Evolutionary conservation across 495 filamentous ascomycete genomes (phyloP).

Genomic region (Aspergillus nanangensis): DNA sequence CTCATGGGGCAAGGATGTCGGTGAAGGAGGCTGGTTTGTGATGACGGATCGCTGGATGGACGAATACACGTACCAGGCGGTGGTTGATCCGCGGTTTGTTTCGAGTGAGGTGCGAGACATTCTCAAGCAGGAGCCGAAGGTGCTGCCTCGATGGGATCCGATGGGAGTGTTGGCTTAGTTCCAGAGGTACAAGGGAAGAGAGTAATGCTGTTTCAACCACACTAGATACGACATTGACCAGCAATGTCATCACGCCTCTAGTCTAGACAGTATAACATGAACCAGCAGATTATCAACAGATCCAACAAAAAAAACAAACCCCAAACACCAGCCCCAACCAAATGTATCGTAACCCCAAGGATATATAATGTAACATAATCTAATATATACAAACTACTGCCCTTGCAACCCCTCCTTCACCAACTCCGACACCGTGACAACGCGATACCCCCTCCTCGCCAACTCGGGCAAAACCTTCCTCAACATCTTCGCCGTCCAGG

Average conservation of each 20-base stretch:
- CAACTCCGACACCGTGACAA: conserved; percentile 64
- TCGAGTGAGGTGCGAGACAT: conserved; percentile 61
- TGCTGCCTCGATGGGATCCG: conserved; percentile 80
- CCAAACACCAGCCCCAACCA: too few relatives aligned
- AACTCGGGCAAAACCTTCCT: conserved; percentile 64
- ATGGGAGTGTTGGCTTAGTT: conserved; percentile 74
- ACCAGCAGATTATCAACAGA: too few relatives aligned
- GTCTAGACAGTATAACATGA: too few relatives aligned
- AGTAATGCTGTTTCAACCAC: too few relatives aligned
- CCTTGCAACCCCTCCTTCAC: conserved; percentile 27
- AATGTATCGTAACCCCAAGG: too few relatives aligned
- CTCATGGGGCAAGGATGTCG: conserved; percentile 64
- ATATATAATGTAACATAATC: too few relatives aligned
- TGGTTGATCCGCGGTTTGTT: conserved; percentile 72
- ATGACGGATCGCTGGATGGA: conserved; percentile 88
- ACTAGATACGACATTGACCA: too few relatives aligned
- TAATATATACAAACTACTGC: background rate
- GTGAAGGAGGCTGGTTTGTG: conserved; percentile 76
- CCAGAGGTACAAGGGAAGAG: background rate
- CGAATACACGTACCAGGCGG: conserved; percentile 81
- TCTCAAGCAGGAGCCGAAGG: conserved; percentile 60
- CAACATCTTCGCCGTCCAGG: conserved; percentile 77
- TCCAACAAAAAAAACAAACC: too few relatives aligned
- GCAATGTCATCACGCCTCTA: too few relatives aligned
- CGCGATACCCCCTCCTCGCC: conserved; percentile 58